phyloP scores from a whole-genome alignment of 2,329 filamentous ascomycete species.

The Sporothrix globosa region DNA sequence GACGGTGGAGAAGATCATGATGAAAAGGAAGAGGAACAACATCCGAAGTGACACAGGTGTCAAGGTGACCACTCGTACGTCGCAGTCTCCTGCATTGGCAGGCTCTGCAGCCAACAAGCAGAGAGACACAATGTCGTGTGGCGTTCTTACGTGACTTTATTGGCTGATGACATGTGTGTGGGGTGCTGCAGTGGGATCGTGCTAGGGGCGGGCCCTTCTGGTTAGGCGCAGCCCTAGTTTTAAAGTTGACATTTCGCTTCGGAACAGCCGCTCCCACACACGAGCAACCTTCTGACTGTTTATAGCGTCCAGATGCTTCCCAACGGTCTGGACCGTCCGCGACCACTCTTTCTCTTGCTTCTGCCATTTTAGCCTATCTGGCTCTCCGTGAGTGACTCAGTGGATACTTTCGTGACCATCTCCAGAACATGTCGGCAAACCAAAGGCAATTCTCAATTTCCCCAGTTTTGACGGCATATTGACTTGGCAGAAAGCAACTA shows the following conservation, averaged over 20 bases:
- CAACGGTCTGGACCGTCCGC: no score
- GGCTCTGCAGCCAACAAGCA: background rate
- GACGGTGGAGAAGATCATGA: background rate
- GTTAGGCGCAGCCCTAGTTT: background rate
- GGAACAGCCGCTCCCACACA: background rate
- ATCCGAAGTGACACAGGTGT: background rate
- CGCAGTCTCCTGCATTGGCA: background rate
- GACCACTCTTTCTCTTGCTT: background rate
- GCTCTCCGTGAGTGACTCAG: background rate
- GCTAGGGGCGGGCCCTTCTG: constrained; percentile 6
- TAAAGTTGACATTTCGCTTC: background rate
- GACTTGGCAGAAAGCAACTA: no score
- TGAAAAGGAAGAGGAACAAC: constrained; percentile 3
- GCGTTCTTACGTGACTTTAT: constrained; percentile 29
- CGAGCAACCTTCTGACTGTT: background rate
- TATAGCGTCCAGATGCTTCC: background rate
- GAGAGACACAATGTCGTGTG: constrained; percentile 15
- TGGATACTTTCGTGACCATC: background rate
- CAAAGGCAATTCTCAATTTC: background rate
- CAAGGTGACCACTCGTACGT: background rate
- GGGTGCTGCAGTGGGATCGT: background rate
- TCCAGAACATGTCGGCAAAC: constrained; percentile 3
- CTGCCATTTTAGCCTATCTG: constrained; percentile 14
- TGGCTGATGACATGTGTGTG: constrained; percentile 24
- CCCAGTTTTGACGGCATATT: no score